Evolutionary conservation across 2,329 filamentous ascomycete genomes (phyloP), one percentile per base, ranked within the genome.

Genomic region (Trichophaea hybrida): DNA sequence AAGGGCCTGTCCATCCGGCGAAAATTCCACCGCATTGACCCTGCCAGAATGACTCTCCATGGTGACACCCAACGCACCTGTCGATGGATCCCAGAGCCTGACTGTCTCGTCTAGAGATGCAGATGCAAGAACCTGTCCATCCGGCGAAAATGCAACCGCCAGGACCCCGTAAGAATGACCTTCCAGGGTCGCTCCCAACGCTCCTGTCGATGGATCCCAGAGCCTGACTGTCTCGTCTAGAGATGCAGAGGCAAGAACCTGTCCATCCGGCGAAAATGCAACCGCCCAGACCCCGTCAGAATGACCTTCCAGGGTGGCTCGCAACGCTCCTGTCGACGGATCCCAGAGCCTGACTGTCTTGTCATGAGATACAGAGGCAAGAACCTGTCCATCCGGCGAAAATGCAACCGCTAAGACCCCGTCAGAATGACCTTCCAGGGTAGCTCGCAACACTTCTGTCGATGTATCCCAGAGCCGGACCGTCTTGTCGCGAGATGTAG

Each of bases 341-440:
- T n/a, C n/a, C n/a, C n/a, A n/a, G n/a, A n/a, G n/a, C n/a, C n/a
- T n/a, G n/a, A n/a, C n/a, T n/a, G n/a, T n/a, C n/a, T n/a, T n/a
- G n/a, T n/a, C n/a, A n/a, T n/a, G n/a, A n/a, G n/a, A n/a, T n/a
- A n/a, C n/a, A n/a, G n/a, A n/a, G n/a, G n/a, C n/a, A n/a, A n/a
- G n/a, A n/a, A n/a, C n/a, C n/a, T n/a, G n/a, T n/a, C n/a, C n/a
- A n/a, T n/a, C n/a, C n/a, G n/a, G n/a, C n/a, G n/a, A n/a, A n/a
- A n/a, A 97, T 71, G 96, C 91, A 8, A 96, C 83, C 0, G 90
- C 88, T 71, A 89, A 96, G 0, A 96, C 90, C 72, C 95, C 88
- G 68, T 95, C 91, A 70, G 87, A 81, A 71, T 97, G 91, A 0
- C 91, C 89, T 0, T 89, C 88, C 51, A 97, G 75, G 74, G 96